Evolutionary conservation across 306 rosid genomes (phyloP).

Genomic region (Clitoria ternatea): DNA sequence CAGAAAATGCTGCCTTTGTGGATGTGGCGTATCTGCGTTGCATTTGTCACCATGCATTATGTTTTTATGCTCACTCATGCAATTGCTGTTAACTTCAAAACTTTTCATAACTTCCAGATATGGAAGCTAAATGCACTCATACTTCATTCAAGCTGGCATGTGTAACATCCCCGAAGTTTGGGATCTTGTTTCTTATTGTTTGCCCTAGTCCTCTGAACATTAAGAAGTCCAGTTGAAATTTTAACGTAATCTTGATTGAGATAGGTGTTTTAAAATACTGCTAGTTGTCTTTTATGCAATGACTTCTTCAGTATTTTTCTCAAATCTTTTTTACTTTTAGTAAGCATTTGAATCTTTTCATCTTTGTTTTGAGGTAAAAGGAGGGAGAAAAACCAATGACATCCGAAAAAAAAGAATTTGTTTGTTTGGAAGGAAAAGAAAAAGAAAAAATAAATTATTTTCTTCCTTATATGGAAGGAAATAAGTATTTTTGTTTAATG

Average conservation of each 20-base stretch:
- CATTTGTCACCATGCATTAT: neutral
- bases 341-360: no score
- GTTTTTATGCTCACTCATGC: neutral
- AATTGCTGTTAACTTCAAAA: neutral
- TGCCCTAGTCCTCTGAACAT: neutral
- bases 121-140: conserved; percentile 8
- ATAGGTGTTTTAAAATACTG: conserved; percentile 2
- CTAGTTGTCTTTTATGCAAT: no score
- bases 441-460: no score
- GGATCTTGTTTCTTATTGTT: neutral
- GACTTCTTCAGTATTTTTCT: no score
- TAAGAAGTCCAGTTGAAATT: neutral
- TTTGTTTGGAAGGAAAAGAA: no score
- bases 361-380: no score
- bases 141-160: neutral
- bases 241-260: neutral
- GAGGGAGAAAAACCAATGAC: no score
- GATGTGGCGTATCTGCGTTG: neutral
- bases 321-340: no score
- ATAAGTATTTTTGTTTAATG: no score
- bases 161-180: neutral
- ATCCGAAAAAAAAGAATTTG: no score
- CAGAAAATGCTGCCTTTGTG: neutral
- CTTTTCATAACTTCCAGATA: neutral
- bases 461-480: no score